Conservation (phyloP, 805 yeast species). For the Spathaspora boniae region DNA sequence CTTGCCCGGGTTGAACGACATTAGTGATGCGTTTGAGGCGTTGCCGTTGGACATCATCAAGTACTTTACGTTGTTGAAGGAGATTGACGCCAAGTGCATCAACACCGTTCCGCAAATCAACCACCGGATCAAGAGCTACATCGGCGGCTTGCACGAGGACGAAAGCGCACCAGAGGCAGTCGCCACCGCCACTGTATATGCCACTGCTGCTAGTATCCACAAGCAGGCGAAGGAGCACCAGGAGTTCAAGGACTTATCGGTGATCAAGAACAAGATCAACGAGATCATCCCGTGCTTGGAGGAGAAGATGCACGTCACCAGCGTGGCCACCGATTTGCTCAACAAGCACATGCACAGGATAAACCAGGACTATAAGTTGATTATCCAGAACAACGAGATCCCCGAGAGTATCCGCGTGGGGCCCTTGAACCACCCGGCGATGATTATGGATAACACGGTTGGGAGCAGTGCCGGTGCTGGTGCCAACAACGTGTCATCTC, state of each 20-base stretch:
- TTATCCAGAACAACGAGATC: constrained; percentile 69
- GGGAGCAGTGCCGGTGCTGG: constrained; percentile 37
- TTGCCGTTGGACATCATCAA: constrained; percentile 79
- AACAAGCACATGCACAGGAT: constrained; percentile 66
- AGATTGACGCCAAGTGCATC: constrained; percentile 92
- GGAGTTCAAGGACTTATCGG: constrained; percentile 22
- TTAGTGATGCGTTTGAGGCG: constrained; percentile 87
- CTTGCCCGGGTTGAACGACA: constrained; percentile 84
- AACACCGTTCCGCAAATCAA: constrained; percentile 67
- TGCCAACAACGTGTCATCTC: constrained; percentile 50
- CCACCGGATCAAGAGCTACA: constrained; percentile 48
- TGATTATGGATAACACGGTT: constrained; percentile 56
- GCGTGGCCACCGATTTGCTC: constrained; percentile 79
- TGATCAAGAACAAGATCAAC: constrained; percentile 44
- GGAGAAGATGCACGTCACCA: constrained; percentile 96
- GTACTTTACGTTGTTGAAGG: constrained; percentile 83
- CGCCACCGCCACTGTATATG: too few relatives aligned
- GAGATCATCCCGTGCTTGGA: constrained; percentile 90
- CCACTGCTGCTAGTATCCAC: too few relatives aligned
- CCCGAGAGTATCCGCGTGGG: constrained; percentile 79
- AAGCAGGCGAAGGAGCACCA: neutral
- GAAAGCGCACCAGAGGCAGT: constrained; percentile 4
- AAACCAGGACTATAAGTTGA: constrained; percentile 75
- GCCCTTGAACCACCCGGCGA: constrained; percentile 86
- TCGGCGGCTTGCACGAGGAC: constrained; percentile 18